phyloP scores from a whole-genome alignment of 192 early-diverging fungal genomes.

The Podila epigama region DNA sequence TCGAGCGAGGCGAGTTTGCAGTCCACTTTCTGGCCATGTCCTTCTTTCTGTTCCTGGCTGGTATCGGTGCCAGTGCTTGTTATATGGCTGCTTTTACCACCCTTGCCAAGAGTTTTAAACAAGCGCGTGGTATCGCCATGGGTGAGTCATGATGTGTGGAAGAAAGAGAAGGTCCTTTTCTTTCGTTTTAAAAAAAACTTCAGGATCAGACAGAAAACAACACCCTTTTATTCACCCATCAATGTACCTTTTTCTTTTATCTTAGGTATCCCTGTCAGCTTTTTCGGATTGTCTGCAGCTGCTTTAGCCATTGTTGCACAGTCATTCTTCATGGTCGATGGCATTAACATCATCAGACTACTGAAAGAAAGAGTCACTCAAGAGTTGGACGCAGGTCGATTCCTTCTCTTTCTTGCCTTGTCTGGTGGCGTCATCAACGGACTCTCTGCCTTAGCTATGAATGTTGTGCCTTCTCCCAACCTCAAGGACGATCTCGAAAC shows the following conservation, averaged over 20 bases:
- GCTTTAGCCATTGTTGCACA: conserved; percentile 17
- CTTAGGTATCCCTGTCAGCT: conserved; percentile 36
- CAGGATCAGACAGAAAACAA: not conserved
- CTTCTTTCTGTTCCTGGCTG: conserved; percentile 18
- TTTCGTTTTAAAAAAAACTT: not conserved
- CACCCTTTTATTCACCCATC: not conserved
- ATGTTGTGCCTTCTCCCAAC: conserved; percentile 2
- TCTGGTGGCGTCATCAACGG: conserved; percentile 18
- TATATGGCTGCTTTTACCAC: conserved; percentile 45
- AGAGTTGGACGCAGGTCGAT: conserved; percentile 16
- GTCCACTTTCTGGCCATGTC: conserved; percentile 24
- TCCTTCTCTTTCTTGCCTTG: conserved; percentile 28
- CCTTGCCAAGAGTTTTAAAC: conserved; percentile 28
- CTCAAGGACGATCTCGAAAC: not conserved
- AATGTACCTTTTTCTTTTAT: not conserved
- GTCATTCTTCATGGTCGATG: conserved; percentile 13
- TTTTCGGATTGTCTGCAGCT: conserved; percentile 41
- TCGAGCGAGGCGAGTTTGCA: conserved; percentile 1
- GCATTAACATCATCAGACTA: not conserved
- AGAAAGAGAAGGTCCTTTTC: not conserved
- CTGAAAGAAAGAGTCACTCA: not conserved
- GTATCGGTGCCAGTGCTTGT: conserved; percentile 31
- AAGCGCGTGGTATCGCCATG: conserved; percentile 22
- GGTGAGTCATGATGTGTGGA: conserved; percentile 1
- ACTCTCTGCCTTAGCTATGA: conserved; percentile 10